phyloP scores from a whole-genome alignment of 192 early-diverging fungal species.

The Podila epigama region DNA sequence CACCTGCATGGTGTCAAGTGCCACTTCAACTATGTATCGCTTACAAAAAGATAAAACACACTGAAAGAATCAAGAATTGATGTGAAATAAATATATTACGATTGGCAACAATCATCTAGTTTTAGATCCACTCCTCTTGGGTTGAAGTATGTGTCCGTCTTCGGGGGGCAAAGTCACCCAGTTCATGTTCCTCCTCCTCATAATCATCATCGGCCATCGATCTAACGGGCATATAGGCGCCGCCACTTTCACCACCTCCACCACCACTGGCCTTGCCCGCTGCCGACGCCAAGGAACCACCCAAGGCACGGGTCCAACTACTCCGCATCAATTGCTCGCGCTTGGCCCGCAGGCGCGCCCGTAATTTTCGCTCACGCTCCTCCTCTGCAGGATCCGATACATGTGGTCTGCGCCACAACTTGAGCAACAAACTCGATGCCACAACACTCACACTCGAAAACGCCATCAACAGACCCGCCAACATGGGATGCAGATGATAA shows the following conservation, averaged over 20 bases:
- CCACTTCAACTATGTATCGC: too few species aligned
- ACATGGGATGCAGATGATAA: constrained; percentile 85
- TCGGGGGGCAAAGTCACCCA: constrained; percentile 34
- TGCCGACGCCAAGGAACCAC: not conserved
- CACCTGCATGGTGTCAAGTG: too few species aligned
- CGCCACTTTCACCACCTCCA: not conserved
- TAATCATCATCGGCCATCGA: constrained; percentile 10
- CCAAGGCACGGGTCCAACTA: constrained; percentile 3
- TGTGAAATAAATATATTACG: too few species aligned
- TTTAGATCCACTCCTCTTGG: too few species aligned
- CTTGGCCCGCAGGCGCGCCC: constrained; percentile 17
- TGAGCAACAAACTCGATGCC: constrained; percentile 82
- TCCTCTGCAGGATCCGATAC: not conserved
- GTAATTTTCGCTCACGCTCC: constrained; percentile 1
- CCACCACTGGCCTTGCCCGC: not conserved
- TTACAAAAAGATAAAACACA: too few species aligned
- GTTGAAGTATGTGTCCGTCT: too few species aligned
- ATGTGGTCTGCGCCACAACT: constrained; percentile 62
- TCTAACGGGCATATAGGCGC: constrained; percentile 26
- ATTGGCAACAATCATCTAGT: too few species aligned
- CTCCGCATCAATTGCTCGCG: constrained; percentile 6
- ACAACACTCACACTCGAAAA: constrained; percentile 93
- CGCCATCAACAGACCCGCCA: constrained; percentile 95
- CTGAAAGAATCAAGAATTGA: too few species aligned
- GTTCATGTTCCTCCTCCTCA: constrained; percentile 8